These are phyloP conservation scores for Cladosporium sp. DNA, from an alignment of 2,329 filamentous ascomycete genomes.

Conservation along the genomic window DNA sequence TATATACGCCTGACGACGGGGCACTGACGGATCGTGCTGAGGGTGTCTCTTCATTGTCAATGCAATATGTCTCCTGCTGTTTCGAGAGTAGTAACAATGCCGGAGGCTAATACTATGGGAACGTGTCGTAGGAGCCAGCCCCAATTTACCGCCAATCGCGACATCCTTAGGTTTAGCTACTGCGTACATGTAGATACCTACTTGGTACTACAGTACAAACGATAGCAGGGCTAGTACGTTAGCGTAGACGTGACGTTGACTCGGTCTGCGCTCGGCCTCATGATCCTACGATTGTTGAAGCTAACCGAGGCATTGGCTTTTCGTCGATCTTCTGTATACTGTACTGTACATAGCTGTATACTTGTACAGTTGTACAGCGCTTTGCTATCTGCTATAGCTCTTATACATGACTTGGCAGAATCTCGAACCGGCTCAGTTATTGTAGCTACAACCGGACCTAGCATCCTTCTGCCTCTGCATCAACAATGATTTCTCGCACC, in stretches of 20 bases:
- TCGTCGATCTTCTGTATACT: not conserved
- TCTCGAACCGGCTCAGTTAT: not conserved
- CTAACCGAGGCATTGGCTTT: not conserved
- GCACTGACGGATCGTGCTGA: not conserved
- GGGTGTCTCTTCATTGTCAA: not conserved
- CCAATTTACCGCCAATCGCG: slow-evolving; percentile 8
- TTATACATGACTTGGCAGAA: not conserved
- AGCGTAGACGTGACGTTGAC: not conserved
- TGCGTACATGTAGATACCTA: not conserved
- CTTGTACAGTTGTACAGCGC: not conserved
- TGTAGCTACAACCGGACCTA: not conserved
- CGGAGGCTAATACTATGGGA: not conserved
- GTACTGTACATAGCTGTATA: not conserved
- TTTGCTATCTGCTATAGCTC: not conserved
- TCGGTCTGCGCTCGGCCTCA: not conserved
- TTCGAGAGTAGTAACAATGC: not conserved
- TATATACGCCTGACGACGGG: not conserved
- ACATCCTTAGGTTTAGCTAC: slow-evolving; percentile 1
- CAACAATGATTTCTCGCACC: not conserved
- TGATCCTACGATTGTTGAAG: not conserved
- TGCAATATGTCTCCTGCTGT: not conserved
- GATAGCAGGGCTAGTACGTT: not conserved
- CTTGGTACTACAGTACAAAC: not conserved
- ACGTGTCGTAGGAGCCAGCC: not conserved
- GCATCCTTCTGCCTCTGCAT: not conserved